Evolutionary conservation across 495 filamentous ascomycete species (phyloP).

Genomic region (Xylaria sp.): DNA sequence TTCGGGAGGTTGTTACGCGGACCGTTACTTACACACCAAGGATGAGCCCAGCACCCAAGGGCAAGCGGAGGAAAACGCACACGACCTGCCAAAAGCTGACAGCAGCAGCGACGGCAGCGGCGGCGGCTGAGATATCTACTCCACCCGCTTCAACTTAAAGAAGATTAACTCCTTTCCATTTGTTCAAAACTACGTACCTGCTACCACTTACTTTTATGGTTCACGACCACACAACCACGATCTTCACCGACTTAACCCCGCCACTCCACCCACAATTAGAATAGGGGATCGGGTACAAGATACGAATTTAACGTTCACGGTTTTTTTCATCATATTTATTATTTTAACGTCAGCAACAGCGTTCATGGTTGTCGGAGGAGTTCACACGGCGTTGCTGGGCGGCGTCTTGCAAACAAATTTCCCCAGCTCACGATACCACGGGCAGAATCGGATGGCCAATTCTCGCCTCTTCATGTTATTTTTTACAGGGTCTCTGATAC

Average conservation of each 20-base stretch:
- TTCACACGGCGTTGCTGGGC: constrained; percentile 44
- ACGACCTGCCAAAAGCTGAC: constrained; percentile 36
- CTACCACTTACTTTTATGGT: constrained; percentile 15
- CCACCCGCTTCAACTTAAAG: constrained; percentile 17
- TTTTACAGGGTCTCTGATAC: constrained; percentile 14
- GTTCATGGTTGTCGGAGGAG: constrained; percentile 36
- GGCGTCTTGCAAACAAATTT: constrained; percentile 38
- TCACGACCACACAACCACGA: constrained; percentile 27
- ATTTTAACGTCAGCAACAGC: constrained; percentile 19
- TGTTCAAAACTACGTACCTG: constrained; percentile 32
- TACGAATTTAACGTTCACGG: constrained; percentile 29
- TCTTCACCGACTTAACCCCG: background rate
- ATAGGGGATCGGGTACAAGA: constrained; percentile 10
- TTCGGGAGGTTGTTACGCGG: constrained; percentile 75
- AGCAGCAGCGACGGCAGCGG: constrained; percentile 26
- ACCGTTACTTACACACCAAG: constrained; percentile 77
- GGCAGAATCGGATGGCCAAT: constrained; percentile 2
- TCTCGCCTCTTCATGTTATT: constrained; percentile 5
- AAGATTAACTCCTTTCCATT: constrained; percentile 34
- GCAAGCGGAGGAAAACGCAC: constrained; percentile 70
- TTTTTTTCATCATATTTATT: constrained; percentile 15
- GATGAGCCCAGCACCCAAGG: constrained; percentile 75
- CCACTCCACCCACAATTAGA: constrained; percentile 20
- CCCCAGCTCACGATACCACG: constrained; percentile 25
- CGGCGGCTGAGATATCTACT: constrained; percentile 18